Conservation (phyloP, 805 yeast genomes). For the Kodamaea hsintzibuensis region DNA sequence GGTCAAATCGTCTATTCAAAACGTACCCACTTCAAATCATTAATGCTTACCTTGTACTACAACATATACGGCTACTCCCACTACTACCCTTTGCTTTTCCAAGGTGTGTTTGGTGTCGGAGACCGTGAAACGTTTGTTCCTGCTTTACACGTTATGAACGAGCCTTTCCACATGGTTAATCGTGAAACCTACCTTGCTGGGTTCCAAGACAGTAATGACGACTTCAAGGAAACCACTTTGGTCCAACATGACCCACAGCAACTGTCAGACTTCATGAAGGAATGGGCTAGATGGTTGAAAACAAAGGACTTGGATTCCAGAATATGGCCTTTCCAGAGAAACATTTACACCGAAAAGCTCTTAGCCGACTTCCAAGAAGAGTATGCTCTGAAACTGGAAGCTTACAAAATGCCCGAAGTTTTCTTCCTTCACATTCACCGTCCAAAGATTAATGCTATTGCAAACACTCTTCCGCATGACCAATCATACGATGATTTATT, state of each 20-base stretch:
- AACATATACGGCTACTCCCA: constrained; percentile 38
- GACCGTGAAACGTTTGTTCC: constrained; percentile 45
- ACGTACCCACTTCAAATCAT: constrained; percentile 29
- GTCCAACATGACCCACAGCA: constrained; percentile 33
- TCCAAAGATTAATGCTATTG: constrained; percentile 34
- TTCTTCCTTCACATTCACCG: constrained; percentile 33
- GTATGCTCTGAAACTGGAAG: neutral
- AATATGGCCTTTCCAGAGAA: constrained; percentile 31
- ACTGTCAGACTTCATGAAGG: constrained; percentile 16
- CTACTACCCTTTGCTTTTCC: constrained; percentile 39
- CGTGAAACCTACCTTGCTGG: constrained; percentile 15
- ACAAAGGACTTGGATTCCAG: constrained; percentile 27
- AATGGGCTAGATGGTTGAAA: constrained; percentile 30
- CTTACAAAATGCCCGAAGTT: constrained; percentile 22
- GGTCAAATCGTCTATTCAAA: constrained; percentile 41
- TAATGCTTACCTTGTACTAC: constrained; percentile 38
- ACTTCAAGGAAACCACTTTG: constrained; percentile 26
- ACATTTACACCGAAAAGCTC: constrained; percentile 25
- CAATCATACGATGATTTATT: constrained; percentile 18
- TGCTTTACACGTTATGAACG: constrained; percentile 38
- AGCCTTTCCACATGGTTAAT: constrained; percentile 39
- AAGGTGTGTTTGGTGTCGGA: constrained; percentile 46
- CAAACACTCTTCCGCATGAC: constrained; percentile 16
- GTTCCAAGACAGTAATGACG: constrained; percentile 3
- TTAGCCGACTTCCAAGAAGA: constrained; percentile 19